Evolutionary conservation across 306 rosid species (phyloP).

Genomic region (Dryas alaskensis): DNA sequence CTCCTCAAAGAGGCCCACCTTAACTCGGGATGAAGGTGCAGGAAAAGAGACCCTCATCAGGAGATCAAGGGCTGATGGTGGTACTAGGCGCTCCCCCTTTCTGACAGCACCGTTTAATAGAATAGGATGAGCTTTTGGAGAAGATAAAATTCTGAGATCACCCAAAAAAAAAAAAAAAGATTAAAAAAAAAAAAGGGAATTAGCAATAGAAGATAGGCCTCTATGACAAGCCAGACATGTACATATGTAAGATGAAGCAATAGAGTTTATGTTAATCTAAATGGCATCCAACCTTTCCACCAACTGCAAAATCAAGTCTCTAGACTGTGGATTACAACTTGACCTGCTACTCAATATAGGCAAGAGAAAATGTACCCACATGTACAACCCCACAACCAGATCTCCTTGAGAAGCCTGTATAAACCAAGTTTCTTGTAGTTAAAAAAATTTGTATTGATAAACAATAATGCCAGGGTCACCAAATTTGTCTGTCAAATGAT

Average conservation of each 20-base stretch:
- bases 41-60: slow-evolving; percentile 69
- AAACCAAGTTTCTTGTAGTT: slow-evolving; percentile 14
- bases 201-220: slow-evolving; percentile 19
- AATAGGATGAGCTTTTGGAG: slow-evolving; percentile 70
- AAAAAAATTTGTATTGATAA: neutral
- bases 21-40: slow-evolving; percentile 62
- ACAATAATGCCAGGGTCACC: too few relatives aligned
- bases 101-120: slow-evolving; percentile 79
- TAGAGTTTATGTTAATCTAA: neutral
- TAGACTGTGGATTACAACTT: slow-evolving; percentile 73
- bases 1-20: slow-evolving; percentile 43
- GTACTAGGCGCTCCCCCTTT: slow-evolving; percentile 81
- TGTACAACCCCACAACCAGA: slow-evolving; percentile 73
- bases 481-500: too few relatives aligned
- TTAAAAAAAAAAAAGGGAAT: neutral
- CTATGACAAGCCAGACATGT: neutral
- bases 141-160: slow-evolving; percentile 38
- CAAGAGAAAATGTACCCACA: slow-evolving; percentile 76
- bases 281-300: slow-evolving; percentile 63
- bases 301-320: slow-evolving; percentile 86
- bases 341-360: slow-evolving; percentile 61
- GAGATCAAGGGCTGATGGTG: slow-evolving; percentile 67
- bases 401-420: slow-evolving; percentile 70
- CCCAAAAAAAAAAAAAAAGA: neutral
- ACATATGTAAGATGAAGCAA: neutral